Conservation (phyloP, 2,329 filamentous ascomycete genomes). For the Magnaporthales sp. region DNA sequence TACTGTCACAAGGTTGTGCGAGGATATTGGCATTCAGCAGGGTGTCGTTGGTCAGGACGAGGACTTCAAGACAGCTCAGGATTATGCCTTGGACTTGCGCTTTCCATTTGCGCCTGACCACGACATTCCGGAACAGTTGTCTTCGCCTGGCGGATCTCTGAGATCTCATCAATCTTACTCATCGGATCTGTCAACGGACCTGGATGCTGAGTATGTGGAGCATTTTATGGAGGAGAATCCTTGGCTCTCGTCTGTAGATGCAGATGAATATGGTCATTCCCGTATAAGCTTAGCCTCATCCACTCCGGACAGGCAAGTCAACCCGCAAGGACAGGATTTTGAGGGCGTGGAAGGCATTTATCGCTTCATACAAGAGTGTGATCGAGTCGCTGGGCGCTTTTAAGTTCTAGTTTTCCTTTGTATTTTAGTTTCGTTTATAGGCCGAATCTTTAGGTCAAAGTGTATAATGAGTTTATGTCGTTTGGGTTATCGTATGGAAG, state of each 20-base stretch:
- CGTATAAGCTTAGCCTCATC: constrained; percentile 23
- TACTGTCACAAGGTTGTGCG: constrained; percentile 74
- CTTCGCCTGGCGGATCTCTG: constrained; percentile 39
- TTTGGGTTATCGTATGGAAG: not conserved
- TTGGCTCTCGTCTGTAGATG: constrained; percentile 30
- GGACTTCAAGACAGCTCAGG: constrained; percentile 60
- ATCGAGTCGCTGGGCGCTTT: constrained; percentile 22
- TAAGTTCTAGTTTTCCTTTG: constrained; percentile 5
- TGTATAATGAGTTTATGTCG: not conserved
- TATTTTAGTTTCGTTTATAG: not conserved
- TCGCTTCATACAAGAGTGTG: constrained; percentile 49
- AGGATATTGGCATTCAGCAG: constrained; percentile 75
- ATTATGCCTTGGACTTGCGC: constrained; percentile 64
- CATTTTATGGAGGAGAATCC: constrained; percentile 34
- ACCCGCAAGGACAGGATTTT: constrained; percentile 37
- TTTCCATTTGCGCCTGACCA: constrained; percentile 74
- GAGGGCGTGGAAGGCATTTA: constrained; percentile 51
- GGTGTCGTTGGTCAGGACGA: constrained; percentile 71
- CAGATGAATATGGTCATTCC: constrained; percentile 35
- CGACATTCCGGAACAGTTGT: constrained; percentile 20
- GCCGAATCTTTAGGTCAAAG: not conserved
- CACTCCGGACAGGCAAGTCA: not conserved
- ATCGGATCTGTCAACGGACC: constrained; percentile 20
- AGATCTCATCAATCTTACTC: constrained; percentile 27
- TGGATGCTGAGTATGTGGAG: constrained; percentile 29